Percentiles rank a stretch among this genome's conserved stretches.
Conservation (phyloP, 139 green algal species). For the Mychonastes homosphaera region DNA sequence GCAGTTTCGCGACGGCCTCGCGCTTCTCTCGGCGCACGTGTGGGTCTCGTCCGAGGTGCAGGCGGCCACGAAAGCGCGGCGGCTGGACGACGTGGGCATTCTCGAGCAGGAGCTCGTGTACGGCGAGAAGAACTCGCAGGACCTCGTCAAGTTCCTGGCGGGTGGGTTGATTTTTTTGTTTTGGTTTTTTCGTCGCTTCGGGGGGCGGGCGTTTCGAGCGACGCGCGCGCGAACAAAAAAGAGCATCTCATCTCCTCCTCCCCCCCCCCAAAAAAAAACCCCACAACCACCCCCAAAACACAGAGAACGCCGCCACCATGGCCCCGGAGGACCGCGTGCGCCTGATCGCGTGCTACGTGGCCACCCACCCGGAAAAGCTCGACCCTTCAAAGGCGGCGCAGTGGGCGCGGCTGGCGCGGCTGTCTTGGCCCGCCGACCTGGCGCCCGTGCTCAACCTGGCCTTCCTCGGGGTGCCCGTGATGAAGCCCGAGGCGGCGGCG, state of each 20-base stretch:
- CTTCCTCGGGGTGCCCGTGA: conserved; percentile 75
- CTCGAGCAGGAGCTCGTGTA: conserved; percentile 95
- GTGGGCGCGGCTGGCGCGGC: conserved; percentile 43
- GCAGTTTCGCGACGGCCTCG: conserved; percentile 76
- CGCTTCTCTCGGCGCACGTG: conserved; percentile 72
- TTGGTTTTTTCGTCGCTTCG: background rate
- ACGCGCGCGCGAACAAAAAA: background rate
- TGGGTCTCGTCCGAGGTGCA: conserved; percentile 69
- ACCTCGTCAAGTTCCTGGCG: conserved; percentile 70
- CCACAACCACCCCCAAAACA: background rate
- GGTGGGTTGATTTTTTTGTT: conserved; percentile 7
- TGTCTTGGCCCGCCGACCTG: conserved; percentile 69
- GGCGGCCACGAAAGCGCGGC: conserved; percentile 36
- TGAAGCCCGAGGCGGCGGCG: conserved; percentile 41
- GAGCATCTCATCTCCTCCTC: no score
- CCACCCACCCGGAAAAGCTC: conserved; percentile 90
- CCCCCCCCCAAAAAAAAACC: no score
- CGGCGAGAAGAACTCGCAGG: conserved; percentile 81
- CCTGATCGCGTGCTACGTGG: conserved; percentile 86
- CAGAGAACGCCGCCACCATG: conserved; percentile 23
- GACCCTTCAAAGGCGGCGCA: conserved; percentile 45
- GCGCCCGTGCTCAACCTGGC: conserved; percentile 74
- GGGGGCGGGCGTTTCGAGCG: background rate
- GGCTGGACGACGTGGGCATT: conserved; percentile 71
- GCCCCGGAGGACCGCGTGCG: conserved; percentile 51